Evolutionary conservation across 768 basidiomycete species (phyloP).

Genomic region (Suillus placidus): DNA sequence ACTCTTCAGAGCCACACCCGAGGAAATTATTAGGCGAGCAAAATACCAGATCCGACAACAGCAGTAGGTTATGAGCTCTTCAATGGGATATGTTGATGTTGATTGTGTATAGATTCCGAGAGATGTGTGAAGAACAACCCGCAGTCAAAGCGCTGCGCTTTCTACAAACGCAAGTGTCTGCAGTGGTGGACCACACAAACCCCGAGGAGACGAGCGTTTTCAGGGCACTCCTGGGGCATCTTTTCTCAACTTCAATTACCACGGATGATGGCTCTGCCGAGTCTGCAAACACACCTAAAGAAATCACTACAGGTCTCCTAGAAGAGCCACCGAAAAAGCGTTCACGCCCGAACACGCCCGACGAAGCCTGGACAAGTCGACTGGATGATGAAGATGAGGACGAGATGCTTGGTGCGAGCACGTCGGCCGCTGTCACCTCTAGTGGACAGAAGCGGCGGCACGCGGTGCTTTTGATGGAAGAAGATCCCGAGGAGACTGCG

Average conservation of each 20-base stretch:
- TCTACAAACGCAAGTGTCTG: constrained; percentile 68
- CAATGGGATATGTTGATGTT: background rate
- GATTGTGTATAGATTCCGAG: constrained; percentile 61
- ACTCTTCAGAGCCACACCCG: constrained; percentile 53
- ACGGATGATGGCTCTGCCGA: background rate
- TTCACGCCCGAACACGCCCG: constrained; percentile 45
- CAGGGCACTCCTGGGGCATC: constrained; percentile 64
- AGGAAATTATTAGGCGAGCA: constrained; percentile 66
- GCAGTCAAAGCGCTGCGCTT: constrained; percentile 68
- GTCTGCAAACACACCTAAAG: background rate
- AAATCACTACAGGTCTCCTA: background rate
- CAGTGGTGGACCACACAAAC: constrained; percentile 71
- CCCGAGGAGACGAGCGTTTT: constrained; percentile 63
- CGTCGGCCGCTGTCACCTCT: background rate
- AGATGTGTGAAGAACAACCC: constrained; percentile 69
- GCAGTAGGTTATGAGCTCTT: constrained; percentile 49
- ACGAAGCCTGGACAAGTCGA: constrained; percentile 45
- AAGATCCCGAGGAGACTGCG: constrained; percentile 30
- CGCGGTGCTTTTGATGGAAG: constrained; percentile 29
- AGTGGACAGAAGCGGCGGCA: constrained; percentile 25
- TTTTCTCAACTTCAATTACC: constrained; percentile 45
- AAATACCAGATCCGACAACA: constrained; percentile 70
- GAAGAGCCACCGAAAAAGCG: constrained; percentile 47
- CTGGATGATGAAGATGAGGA: constrained; percentile 34
- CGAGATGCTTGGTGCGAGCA: background rate